phyloP scores from a whole-genome alignment of 1,284 basidiomycete species.

The Hypsizygus ulmarius region DNA sequence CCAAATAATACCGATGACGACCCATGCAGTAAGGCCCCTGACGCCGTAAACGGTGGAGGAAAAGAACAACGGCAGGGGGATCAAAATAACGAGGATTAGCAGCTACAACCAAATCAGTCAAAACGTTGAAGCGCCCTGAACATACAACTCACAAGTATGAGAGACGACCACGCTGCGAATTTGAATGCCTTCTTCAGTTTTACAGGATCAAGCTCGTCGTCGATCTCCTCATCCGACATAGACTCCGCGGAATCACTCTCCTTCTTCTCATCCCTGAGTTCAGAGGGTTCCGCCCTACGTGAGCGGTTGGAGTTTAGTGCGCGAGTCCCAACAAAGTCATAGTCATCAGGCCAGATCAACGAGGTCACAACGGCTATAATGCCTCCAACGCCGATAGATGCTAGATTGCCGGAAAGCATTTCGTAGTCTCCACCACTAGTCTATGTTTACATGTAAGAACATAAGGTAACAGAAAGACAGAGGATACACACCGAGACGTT shows the following conservation, averaged over 20 bases:
- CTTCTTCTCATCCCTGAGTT: slow-evolving; percentile 32
- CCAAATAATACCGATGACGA: slow-evolving; percentile 80
- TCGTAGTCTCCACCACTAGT: slow-evolving; percentile 71
- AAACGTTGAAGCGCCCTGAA: neutral
- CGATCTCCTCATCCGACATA: slow-evolving; percentile 22
- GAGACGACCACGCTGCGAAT: slow-evolving; percentile 73
- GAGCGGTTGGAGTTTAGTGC: slow-evolving; percentile 53
- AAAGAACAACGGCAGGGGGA: slow-evolving; percentile 79
- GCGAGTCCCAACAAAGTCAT: slow-evolving; percentile 77
- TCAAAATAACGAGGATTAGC: slow-evolving; percentile 62
- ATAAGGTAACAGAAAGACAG: neutral
- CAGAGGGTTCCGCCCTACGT: slow-evolving; percentile 21
- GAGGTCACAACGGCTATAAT: slow-evolving; percentile 71
- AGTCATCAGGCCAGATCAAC: slow-evolving; percentile 72
- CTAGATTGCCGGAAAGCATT: slow-evolving; percentile 87
- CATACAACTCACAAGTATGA: slow-evolving; percentile 54
- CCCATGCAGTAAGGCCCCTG: slow-evolving; percentile 72
- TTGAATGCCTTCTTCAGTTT: slow-evolving; percentile 69
- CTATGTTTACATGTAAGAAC: slow-evolving; percentile 30
- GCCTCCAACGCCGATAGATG: slow-evolving; percentile 79
- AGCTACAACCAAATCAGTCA: slow-evolving; percentile 39
- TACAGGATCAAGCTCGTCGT: slow-evolving; percentile 58
- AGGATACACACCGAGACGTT: slow-evolving; percentile 59
- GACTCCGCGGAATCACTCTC: slow-evolving; percentile 20
- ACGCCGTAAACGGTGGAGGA: slow-evolving; percentile 13